These are phyloP conservation scores for Fusarium odoratissimum DNA, from an alignment of 2,329 filamentous ascomycete species.

Conservation along the genomic window DNA sequence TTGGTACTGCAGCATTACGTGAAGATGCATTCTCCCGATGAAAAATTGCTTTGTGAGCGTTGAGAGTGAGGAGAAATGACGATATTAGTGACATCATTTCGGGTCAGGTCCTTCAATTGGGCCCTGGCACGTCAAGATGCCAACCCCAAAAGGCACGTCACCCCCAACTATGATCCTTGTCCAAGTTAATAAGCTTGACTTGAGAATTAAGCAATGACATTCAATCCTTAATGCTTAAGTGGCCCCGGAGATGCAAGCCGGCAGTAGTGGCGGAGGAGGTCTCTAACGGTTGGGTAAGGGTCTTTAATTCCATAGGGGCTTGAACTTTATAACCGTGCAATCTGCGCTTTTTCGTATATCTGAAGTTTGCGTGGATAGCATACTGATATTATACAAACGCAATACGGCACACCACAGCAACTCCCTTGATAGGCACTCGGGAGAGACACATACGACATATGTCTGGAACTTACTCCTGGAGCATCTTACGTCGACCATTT, in stretches of 20 bases:
- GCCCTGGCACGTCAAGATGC: conserved; percentile 14
- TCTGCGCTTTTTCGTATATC: background rate
- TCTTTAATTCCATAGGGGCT: background rate
- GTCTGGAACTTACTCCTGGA: background rate
- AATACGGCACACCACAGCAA: background rate
- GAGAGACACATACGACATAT: conserved; percentile 4
- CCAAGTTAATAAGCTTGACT: conserved; percentile 13
- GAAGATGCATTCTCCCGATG: conserved; percentile 7
- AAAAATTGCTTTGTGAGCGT: conserved; percentile 9
- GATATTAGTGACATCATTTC: conserved; percentile 43
- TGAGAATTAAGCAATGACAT: conserved; percentile 14
- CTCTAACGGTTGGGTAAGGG: conserved; percentile 2
- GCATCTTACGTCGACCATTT: background rate
- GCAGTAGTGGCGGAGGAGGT: conserved; percentile 7
- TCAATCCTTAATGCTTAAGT: background rate
- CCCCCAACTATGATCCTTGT: conserved; percentile 19
- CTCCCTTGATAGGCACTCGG: background rate
- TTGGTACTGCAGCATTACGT: conserved; percentile 18
- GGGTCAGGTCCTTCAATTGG: background rate
- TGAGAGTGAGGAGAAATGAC: conserved; percentile 21
- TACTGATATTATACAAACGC: background rate
- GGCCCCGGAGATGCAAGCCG: conserved; percentile 8
- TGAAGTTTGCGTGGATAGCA: background rate
- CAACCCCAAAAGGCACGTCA: conserved; percentile 15
- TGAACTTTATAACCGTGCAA: conserved; percentile 19